Percentiles rank a stretch among this genome's conserved stretches.
Evolutionary conservation across 352 stramenopile genomes (phyloP).

Genomic region (Phytophthora quininea): DNA sequence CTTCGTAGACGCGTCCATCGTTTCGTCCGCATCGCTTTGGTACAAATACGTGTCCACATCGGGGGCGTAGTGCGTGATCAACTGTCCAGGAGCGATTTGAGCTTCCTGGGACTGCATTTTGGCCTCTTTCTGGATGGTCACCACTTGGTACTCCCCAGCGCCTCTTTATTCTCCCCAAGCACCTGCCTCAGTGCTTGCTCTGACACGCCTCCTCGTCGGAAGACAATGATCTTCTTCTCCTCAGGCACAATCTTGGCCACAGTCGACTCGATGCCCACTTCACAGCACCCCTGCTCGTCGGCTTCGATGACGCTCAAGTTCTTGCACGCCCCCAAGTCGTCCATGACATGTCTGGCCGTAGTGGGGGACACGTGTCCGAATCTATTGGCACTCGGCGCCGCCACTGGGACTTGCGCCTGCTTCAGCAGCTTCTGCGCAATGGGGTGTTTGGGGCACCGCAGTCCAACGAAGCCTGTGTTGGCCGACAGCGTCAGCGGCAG

Average conservation of each 20-base stretch:
- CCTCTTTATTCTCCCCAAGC: slow-evolving; percentile 50
- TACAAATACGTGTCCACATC: slow-evolving; percentile 92
- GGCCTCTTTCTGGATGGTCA: slow-evolving; percentile 71
- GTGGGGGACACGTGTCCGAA: slow-evolving; percentile 99
- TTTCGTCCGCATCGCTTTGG: slow-evolving; percentile 43
- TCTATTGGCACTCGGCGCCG: slow-evolving; percentile 97
- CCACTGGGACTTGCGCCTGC: slow-evolving; percentile 93
- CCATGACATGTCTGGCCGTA: slow-evolving; percentile 94
- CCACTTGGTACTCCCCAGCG: slow-evolving; percentile 65
- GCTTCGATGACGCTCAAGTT: slow-evolving; percentile 90
- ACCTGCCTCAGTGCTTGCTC: slow-evolving; percentile 68
- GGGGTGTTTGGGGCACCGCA: slow-evolving; percentile 94
- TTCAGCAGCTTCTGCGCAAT: slow-evolving; percentile 92
- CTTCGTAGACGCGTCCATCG: slow-evolving; percentile 32
- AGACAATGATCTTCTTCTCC: slow-evolving; percentile 83
- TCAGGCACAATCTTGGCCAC: slow-evolving; percentile 91
- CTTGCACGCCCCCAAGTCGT: slow-evolving; percentile 93
- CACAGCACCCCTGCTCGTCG: slow-evolving; percentile 56
- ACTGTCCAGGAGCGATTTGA: slow-evolving; percentile 94
- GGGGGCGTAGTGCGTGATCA: slow-evolving; percentile 98
- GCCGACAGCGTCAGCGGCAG: slow-evolving; percentile 90
- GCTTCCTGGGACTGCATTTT: slow-evolving; percentile 67
- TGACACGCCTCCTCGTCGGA: slow-evolving; percentile 87
- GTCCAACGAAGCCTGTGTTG: slow-evolving; percentile 97
- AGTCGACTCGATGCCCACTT: slow-evolving; percentile 95